Conservation (phyloP, 164 flowering plant species). For the Euptelea pleiosperma region DNA sequence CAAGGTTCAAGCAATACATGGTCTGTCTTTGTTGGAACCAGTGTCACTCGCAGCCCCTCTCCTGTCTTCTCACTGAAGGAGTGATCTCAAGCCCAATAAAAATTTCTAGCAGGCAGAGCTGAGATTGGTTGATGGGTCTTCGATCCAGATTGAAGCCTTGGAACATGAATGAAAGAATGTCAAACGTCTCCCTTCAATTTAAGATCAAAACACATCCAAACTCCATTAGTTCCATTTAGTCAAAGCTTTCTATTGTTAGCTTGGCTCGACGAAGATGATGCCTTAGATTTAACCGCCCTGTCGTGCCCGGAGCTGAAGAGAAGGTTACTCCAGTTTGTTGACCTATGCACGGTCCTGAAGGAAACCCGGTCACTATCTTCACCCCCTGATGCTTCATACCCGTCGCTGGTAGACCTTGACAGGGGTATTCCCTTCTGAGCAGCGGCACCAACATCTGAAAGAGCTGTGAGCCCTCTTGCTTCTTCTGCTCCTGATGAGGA, state of each 20-base stretch:
- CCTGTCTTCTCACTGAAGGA: neutral
- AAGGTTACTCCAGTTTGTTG: conserved; percentile 55
- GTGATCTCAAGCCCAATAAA: neutral
- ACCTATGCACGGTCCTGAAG: conserved; percentile 42
- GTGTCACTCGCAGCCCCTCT: neutral
- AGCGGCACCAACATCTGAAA: conserved; percentile 22
- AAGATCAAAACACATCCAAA: neutral
- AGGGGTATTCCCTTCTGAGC: conserved; percentile 42
- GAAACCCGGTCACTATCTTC: conserved; percentile 83
- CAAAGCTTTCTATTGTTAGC: conserved; percentile 31
- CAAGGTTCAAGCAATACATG: neutral
- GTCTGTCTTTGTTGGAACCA: neutral
- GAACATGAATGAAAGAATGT: conserved; percentile 30
- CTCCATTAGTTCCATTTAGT: conserved; percentile 5
- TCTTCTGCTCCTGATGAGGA: conserved; percentile 69
- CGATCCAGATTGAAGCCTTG: neutral
- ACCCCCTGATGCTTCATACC: conserved; percentile 89
- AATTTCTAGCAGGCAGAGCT: neutral
- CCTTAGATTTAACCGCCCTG: conserved; percentile 26
- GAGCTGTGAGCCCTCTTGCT: conserved; percentile 35
- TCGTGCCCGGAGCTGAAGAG: conserved; percentile 42
- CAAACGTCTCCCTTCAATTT: neutral
- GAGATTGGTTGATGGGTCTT: neutral
- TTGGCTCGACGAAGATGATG: conserved; percentile 39
- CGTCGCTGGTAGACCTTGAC: conserved; percentile 81